Base-by-base conservation (phyloP, 352 stramenopile genomes). In the Pythium folliculosum region DNA sequence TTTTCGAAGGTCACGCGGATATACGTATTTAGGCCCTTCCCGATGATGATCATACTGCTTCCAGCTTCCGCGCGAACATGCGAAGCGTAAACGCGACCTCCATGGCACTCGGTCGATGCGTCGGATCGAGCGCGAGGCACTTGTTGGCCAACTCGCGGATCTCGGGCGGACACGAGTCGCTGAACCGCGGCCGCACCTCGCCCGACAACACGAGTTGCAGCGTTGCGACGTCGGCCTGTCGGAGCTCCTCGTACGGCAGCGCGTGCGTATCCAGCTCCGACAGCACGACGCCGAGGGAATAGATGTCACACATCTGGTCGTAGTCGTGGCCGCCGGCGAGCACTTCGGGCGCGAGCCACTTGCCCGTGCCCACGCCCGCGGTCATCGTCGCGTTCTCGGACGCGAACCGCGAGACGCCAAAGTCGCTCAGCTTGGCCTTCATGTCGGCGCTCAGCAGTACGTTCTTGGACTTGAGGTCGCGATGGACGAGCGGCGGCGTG, bases 401-500 rank as follows among this genome's bases (percentile, higher is more conserved):
- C 16, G 76, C 69, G 48, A 76, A 81, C 3, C 80, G 67, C 23
- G 82, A 80, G 16, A 73, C 68, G 1, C 81, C 83, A 70, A 91
- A 91, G 67, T 90, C 83, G 0, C 77, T 81, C 47, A 91, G 55
- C 49, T 91, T 89, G 17, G 79, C 79, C 17, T 74, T 54, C 61
- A 84, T 69, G 0, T 80, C 65, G 3, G 58, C 45, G 1, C 58
- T 68, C 16, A 89, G 45, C 19, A 91, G 58, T 22, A 91, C 70
- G 19, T 88, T 88, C 0, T 79, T 71, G 1, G 81, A 87, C 44
- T 89, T 91, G 16, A 91, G 64, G 56, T 91, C 80, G 19, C 82
- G 80, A 35, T 91, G 82, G 5, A 91, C 70, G 0, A 91, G 44
- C 13, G 78, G 71, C 1, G 81, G 81, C 3, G 69, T 72, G 40